Percentiles rank a stretch among this genome's conserved stretches.
phyloP scores from a whole-genome alignment of 2,329 filamentous ascomycete genomes.

The Pseudogymnoascus pannorum region DNA sequence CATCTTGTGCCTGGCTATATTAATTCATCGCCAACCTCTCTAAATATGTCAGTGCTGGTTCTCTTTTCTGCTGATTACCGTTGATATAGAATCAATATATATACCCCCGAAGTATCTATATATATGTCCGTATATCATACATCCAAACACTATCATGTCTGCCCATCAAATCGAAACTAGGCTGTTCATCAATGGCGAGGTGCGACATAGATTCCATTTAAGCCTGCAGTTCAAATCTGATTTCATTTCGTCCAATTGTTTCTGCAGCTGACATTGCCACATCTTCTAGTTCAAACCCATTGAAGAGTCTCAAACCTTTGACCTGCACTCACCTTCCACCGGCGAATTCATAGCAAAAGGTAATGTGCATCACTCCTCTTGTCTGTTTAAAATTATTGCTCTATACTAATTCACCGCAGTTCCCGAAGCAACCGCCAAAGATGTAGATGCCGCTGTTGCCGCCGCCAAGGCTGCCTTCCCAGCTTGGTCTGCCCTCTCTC shows the following conservation, averaged over 20 bases:
- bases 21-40: not conserved
- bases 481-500: slow-evolving; percentile 39
- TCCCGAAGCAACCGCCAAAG: slow-evolving; percentile 36
- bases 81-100: not conserved
- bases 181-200: slow-evolving; percentile 13
- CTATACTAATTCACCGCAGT: slow-evolving; percentile 14
- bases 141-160: not conserved
- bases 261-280: not conserved
- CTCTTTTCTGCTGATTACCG: not conserved
- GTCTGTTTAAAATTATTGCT: too few species aligned
- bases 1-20: not conserved
- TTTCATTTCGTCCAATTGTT: not conserved
- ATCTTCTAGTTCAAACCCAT: not conserved
- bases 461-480: slow-evolving; percentile 40
- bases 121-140: not conserved
- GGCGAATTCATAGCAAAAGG: not conserved
- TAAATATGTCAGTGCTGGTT: not conserved
- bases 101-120: not conserved
- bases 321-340: not conserved
- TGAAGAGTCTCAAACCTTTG: not conserved
- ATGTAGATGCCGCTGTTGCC: slow-evolving; percentile 40
- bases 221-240: not conserved
- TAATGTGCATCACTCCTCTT: too few species aligned
- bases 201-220: not conserved
- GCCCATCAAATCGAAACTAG: slow-evolving; percentile 7